phyloP scores from a whole-genome alignment of 1,284 basidiomycete genomes.

The Microbotryum saponariae region DNA sequence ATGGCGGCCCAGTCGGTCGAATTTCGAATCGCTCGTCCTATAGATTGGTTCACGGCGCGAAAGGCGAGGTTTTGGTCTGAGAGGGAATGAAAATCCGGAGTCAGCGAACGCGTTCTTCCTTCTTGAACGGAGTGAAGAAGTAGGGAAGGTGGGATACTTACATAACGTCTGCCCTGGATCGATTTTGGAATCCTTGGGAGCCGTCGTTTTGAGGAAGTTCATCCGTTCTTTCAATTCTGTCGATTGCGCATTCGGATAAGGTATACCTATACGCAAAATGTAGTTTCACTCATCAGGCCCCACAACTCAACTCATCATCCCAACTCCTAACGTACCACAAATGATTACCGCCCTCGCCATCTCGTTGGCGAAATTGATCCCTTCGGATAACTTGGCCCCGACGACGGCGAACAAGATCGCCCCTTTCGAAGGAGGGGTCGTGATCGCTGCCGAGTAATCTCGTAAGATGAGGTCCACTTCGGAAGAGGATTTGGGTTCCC shows the following conservation, averaged over 20 bases:
- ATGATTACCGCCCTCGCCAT: conserved; percentile 29
- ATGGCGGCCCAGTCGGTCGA: conserved; percentile 68
- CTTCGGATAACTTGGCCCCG: conserved; percentile 93
- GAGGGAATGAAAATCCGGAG: neutral
- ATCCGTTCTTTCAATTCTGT: conserved; percentile 85
- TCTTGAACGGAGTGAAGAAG: neutral
- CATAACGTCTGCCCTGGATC: conserved; percentile 78
- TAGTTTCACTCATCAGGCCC: neutral
- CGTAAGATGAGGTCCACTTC: conserved; percentile 70
- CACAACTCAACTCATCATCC: too few relatives aligned
- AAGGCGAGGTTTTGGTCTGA: conserved; percentile 35
- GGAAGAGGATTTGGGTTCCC: conserved; percentile 69
- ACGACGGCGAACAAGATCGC: conserved; percentile 67
- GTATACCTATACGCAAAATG: conserved; percentile 55
- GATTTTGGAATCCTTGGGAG: conserved; percentile 45
- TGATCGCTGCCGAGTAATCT: conserved; percentile 58
- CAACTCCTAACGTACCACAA: conserved; percentile 12
- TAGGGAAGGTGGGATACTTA: too few relatives aligned
- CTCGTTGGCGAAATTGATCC: conserved; percentile 77
- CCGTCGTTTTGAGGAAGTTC: conserved; percentile 60
- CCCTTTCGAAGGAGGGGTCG: conserved; percentile 27
- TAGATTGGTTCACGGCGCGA: conserved; percentile 83
- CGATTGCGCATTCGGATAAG: conserved; percentile 86
- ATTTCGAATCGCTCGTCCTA: conserved; percentile 86
- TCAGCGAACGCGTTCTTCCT: neutral